These are phyloP conservation scores for Parietichytrium sp. DNA, from an alignment of 108 stramenopile genomes.

Conservation along the genomic window DNA sequence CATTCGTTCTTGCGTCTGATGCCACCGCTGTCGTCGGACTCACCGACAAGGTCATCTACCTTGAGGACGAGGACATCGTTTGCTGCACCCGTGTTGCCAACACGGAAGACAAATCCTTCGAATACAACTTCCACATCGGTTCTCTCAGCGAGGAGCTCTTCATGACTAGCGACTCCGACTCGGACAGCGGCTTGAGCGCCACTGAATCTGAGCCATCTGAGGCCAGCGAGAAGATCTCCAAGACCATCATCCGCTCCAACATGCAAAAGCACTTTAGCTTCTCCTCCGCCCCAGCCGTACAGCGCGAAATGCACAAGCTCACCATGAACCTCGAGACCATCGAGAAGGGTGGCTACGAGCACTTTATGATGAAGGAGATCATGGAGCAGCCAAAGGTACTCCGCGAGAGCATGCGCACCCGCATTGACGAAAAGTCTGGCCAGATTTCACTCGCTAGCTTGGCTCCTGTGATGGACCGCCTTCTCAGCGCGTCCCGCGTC, in stretches of 20 bases:
- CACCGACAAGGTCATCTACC: constrained; percentile 94
- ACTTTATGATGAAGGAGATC: constrained; percentile 85
- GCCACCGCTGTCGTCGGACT: constrained; percentile 93
- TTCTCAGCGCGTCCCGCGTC: not conserved
- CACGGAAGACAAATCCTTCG: not conserved
- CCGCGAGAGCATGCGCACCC: constrained; percentile 78
- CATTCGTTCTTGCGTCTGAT: constrained; percentile 91
- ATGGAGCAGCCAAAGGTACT: constrained; percentile 87
- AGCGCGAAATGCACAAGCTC: constrained; percentile 16
- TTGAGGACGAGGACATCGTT: constrained; percentile 47
- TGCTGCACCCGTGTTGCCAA: constrained; percentile 1
- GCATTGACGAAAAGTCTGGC: constrained; percentile 55
- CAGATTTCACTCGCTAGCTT: not conserved
- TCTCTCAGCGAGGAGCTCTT: constrained; percentile 5
- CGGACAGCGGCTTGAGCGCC: not conserved
- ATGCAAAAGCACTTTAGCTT: constrained; percentile 23
- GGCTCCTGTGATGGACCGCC: constrained; percentile 13
- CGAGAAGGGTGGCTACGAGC: constrained; percentile 65
- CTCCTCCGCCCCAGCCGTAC: not conserved
- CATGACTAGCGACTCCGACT: constrained; percentile 7
- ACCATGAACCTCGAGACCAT: constrained; percentile 42
- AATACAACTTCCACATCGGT: not conserved
- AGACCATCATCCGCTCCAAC: constrained; percentile 30
- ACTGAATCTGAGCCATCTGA: not conserved
- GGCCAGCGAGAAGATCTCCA: not conserved